Conservation (phyloP, 169 alveolate species). For the Haemoproteus tartakovskyi region DNA sequence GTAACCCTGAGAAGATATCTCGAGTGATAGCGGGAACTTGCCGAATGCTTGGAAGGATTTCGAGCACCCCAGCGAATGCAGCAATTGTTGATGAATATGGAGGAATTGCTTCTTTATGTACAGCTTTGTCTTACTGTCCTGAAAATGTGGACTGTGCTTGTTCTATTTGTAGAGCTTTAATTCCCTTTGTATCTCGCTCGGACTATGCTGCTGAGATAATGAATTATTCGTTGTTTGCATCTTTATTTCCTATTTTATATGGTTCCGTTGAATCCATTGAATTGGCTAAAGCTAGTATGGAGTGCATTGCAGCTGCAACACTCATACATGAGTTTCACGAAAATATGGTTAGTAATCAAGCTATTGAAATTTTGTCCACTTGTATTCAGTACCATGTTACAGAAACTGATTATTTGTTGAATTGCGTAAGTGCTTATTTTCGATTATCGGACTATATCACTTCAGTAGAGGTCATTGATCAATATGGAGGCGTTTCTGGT, state of each 20-base stretch:
- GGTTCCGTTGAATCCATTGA: constrained; percentile 79
- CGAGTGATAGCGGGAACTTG: constrained; percentile 85
- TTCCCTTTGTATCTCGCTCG: constrained; percentile 79
- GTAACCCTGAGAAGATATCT: constrained; percentile 80
- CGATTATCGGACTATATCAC: constrained; percentile 81
- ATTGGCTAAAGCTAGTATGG: constrained; percentile 77
- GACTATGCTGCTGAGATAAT: constrained; percentile 73
- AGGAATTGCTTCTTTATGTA: constrained; percentile 85
- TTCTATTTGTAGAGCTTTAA: constrained; percentile 84
- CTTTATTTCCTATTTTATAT: constrained; percentile 83
- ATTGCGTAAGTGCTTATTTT: constrained; percentile 81
- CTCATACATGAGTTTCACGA: constrained; percentile 86
- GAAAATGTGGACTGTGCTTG: constrained; percentile 79
- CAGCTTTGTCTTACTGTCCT: constrained; percentile 84
- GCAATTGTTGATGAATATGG: constrained; percentile 82
- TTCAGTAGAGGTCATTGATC: constrained; percentile 80
- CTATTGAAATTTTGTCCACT: constrained; percentile 86
- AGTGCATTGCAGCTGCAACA: constrained; percentile 80
- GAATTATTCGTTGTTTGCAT: constrained; percentile 76
- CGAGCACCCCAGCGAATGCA: constrained; percentile 84
- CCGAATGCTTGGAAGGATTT: constrained; percentile 84
- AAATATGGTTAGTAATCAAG: constrained; percentile 82
- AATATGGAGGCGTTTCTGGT: constrained; percentile 89
- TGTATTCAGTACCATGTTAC: constrained; percentile 87
- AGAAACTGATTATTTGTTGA: constrained; percentile 80